phyloP scores from a whole-genome alignment of 2,329 filamentous ascomycete species.

The Triangularia setosa region DNA sequence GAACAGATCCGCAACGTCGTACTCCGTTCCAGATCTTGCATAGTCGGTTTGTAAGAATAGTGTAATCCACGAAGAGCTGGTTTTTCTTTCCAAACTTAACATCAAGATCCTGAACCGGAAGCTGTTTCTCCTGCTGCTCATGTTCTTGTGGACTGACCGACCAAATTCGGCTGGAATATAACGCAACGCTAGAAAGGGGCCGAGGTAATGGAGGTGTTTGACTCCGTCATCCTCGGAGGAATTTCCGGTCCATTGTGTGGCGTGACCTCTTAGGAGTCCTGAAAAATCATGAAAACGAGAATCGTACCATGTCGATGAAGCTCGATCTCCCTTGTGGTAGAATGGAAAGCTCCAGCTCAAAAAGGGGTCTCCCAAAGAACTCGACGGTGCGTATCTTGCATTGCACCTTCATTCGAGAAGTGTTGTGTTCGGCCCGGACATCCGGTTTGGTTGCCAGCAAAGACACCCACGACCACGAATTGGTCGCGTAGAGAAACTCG shows the following conservation, averaged over 20 bases:
- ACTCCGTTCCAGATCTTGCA: neutral
- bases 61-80: neutral
- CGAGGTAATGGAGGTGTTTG: neutral
- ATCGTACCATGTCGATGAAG: neutral
- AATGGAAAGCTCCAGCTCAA: neutral
- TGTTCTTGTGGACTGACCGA: neutral
- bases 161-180: neutral
- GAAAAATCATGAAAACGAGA: neutral
- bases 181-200: neutral
- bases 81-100: neutral
- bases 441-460: neutral
- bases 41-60: neutral
- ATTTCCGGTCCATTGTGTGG: neutral
- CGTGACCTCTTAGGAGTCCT: neutral
- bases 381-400: conserved; percentile 1
- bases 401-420: neutral
- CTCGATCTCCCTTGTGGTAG: neutral
- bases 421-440: neutral
- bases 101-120: neutral
- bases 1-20: neutral
- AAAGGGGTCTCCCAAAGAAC: neutral
- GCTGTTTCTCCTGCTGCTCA: neutral
- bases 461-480: neutral
- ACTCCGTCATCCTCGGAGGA: neutral
- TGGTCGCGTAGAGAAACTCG: neutral